A percentile compares a stretch with the other conserved stretches of the same genome.
phyloP scores from a whole-genome alignment of 768 basidiomycete species.

The Cystobasidium ongulense region DNA sequence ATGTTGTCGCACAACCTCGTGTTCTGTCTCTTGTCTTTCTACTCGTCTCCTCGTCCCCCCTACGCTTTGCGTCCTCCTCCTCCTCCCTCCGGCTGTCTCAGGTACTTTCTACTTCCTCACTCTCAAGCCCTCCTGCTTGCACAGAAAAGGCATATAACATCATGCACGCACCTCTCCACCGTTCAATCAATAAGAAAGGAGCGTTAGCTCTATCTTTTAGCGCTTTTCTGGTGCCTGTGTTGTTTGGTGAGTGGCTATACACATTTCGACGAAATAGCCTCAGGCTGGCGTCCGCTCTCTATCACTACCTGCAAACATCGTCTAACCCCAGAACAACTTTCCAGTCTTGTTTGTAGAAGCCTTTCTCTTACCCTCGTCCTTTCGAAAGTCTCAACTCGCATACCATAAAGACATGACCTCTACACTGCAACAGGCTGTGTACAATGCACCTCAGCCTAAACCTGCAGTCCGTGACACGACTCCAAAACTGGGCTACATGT shows the following conservation, averaged over 20 bases:
- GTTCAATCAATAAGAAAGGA: background rate
- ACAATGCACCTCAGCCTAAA: background rate
- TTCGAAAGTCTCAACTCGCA: background rate
- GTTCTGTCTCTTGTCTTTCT: background rate
- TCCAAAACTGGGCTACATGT: background rate
- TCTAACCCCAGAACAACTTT: too few relatives aligned
- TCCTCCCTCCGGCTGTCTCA: too few relatives aligned
- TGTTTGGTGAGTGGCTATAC: background rate
- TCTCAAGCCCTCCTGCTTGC: background rate
- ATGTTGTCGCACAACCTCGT: background rate
- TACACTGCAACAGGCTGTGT: background rate
- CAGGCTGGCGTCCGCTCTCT: too few relatives aligned
- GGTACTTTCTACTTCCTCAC: too few relatives aligned
- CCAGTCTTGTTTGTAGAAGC: background rate
- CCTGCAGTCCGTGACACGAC: background rate
- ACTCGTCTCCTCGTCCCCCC: background rate
- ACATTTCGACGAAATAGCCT: too few relatives aligned
- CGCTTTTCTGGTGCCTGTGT: background rate
- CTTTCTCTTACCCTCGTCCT: background rate
- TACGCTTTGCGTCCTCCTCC: background rate
- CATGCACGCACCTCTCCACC: background rate
- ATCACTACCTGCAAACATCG: too few relatives aligned
- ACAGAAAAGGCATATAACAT: background rate
- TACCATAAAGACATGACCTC: background rate
- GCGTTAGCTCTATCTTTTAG: slow-evolving; percentile 7